Evolutionary conservation across 2,329 filamentous ascomycete genomes (phyloP).

Genomic region (Dactylonectria estremocensis): DNA sequence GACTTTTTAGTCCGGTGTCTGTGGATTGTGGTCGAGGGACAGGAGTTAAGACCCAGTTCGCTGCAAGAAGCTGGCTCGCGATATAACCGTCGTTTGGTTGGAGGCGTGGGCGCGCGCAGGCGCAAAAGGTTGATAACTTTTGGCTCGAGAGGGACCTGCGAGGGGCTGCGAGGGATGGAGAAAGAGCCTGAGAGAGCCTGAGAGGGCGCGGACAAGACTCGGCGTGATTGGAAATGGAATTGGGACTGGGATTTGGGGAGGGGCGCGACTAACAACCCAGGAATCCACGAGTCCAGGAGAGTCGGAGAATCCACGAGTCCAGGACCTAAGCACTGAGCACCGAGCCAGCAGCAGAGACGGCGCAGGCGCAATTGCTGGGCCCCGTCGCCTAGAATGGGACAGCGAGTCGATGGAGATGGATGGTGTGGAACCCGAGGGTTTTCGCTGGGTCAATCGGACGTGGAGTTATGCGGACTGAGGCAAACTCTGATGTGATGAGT

Average conservation of each 20-base stretch:
- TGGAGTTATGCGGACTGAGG: conserved; percentile 37
- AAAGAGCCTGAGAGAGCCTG: neutral
- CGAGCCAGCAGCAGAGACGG: conserved; percentile 41
- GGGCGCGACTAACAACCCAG: conserved; percentile 44
- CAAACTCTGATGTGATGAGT: conserved; percentile 46
- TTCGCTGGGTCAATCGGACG: conserved; percentile 46
- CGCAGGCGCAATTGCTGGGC: conserved; percentile 38
- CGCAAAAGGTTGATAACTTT: conserved; percentile 46
- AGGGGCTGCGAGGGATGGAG: too few relatives aligned
- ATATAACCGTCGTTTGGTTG: conserved; percentile 49
- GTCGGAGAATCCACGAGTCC: too few relatives aligned
- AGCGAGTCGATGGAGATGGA: conserved; percentile 14
- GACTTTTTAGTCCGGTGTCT: neutral
- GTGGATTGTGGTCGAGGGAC: conserved; percentile 29
- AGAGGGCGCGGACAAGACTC: conserved; percentile 39
- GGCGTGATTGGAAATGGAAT: conserved; percentile 31
- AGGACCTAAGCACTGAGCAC: too few relatives aligned
- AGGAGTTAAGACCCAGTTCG: conserved; percentile 31
- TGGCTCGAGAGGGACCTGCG: conserved; percentile 39
- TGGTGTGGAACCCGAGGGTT: conserved; percentile 46
- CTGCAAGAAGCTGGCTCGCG: conserved; percentile 48
- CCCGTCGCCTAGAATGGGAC: conserved; percentile 34
- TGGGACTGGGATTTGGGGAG: conserved; percentile 41
- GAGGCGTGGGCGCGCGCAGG: conserved; percentile 47
- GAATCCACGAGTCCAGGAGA: neutral